Evolutionary conservation across 2,329 filamentous ascomycete genomes (phyloP).

Genomic region (Hypoxylon sp.): DNA sequence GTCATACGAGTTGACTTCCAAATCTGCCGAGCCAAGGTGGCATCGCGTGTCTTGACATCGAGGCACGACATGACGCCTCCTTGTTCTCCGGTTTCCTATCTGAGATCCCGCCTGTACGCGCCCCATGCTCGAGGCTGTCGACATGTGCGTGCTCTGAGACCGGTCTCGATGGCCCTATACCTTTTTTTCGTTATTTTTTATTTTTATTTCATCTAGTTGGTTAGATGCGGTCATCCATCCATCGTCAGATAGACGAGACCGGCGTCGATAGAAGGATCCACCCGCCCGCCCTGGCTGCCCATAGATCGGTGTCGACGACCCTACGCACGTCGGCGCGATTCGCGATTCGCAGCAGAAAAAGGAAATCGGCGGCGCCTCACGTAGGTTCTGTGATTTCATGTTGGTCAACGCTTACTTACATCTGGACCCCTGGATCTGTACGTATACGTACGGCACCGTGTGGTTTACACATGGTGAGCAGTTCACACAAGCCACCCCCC

Average conservation of each 20-base stretch:
- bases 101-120: neutral
- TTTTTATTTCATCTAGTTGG: too few relatives aligned
- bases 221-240: too few relatives aligned
- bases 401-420: conserved; percentile 1
- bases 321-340: conserved; percentile 14
- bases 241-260: neutral
- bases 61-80: neutral
- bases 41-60: too few relatives aligned
- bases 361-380: too few relatives aligned
- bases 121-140: neutral
- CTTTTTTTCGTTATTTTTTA: too few relatives aligned
- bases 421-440: conserved; percentile 6
- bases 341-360: too few relatives aligned
- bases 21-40: neutral
- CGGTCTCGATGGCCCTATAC: neutral
- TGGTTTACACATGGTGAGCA: neutral
- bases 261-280: neutral
- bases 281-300: neutral
- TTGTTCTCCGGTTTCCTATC: neutral
- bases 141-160: neutral
- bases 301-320: neutral
- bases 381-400: neutral
- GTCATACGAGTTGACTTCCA: neutral
- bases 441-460: neutral
- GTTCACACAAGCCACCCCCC: too few relatives aligned